These are phyloP conservation scores for Talaromyces trachyspermus DNA, from an alignment of 495 filamentous ascomycete genomes.

Conservation along the genomic window DNA sequence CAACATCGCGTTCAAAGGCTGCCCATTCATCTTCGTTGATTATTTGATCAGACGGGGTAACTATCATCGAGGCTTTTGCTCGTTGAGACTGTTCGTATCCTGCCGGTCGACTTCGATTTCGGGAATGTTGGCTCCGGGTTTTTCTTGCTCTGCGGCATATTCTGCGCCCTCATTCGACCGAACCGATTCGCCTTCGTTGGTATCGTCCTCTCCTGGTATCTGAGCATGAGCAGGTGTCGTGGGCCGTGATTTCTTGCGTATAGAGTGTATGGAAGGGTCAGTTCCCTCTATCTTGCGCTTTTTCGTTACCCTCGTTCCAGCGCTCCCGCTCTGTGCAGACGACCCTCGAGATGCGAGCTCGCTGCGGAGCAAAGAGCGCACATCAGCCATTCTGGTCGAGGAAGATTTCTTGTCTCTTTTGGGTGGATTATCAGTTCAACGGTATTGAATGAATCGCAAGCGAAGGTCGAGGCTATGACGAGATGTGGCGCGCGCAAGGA, in stretches of 20 bases:
- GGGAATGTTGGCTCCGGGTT: constrained; percentile 19
- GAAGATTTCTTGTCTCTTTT: no score
- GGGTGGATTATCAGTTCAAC: no score
- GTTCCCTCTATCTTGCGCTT: constrained; percentile 51
- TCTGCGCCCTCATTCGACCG: constrained; percentile 18
- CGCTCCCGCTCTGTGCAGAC: constrained; percentile 33
- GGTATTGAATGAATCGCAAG: neutral
- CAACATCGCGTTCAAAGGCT: constrained; percentile 82
- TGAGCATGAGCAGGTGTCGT: constrained; percentile 21
- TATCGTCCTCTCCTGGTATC: constrained; percentile 15
- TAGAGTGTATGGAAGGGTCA: constrained; percentile 29
- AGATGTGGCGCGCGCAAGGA: constrained; percentile 7
- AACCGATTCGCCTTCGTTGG: constrained; percentile 13
- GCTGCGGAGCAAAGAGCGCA: constrained; percentile 71
- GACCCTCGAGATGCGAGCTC: constrained; percentile 73
- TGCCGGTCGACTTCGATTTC: constrained; percentile 5
- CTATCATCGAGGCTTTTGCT: constrained; percentile 6
- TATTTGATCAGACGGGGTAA: constrained; percentile 14
- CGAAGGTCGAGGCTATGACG: constrained; percentile 2
- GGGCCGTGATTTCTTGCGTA: constrained; percentile 40
- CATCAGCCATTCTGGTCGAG: constrained; percentile 62
- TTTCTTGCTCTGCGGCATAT: constrained; percentile 5
- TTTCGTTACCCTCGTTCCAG: constrained; percentile 39
- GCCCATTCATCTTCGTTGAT: constrained; percentile 86
- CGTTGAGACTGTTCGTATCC: constrained; percentile 2